phyloP scores from a whole-genome alignment of 1,284 basidiomycete species.

The Tausonia pullulans region DNA sequence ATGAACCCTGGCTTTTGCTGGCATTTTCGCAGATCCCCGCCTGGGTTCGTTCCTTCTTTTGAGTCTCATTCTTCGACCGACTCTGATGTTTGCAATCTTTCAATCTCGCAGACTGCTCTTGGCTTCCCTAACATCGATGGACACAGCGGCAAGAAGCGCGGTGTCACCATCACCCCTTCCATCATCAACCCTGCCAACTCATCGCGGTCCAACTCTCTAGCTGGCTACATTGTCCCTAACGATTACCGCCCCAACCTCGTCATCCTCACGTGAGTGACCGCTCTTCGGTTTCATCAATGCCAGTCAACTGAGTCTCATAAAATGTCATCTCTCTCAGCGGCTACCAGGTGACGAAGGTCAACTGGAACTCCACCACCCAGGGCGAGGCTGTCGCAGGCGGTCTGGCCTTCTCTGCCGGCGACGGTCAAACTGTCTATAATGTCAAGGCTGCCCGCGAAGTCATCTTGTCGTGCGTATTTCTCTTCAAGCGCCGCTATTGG shows the following conservation, averaged over 20 bases:
- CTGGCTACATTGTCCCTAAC: slow-evolving; percentile 55
- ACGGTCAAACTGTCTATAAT: slow-evolving; percentile 32
- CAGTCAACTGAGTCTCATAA: too few species aligned
- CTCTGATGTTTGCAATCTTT: too few species aligned
- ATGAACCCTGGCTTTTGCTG: too few species aligned
- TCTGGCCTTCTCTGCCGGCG: slow-evolving; percentile 43
- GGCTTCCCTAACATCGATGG: slow-evolving; percentile 4
- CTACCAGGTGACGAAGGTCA: slow-evolving; percentile 50
- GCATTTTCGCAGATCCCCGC: not conserved
- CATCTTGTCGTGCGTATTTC: slow-evolving; percentile 30
- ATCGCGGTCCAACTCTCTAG: slow-evolving; percentile 55
- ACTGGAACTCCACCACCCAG: slow-evolving; percentile 45
- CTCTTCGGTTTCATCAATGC: too few species aligned
- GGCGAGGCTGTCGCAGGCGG: slow-evolving; percentile 45
- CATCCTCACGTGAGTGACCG: slow-evolving; percentile 36
- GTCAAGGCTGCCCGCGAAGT: slow-evolving; percentile 44
- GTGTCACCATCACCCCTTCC: slow-evolving; percentile 44
- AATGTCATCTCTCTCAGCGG: slow-evolving; percentile 29
- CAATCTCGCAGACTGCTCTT: not conserved
- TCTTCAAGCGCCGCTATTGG: not conserved
- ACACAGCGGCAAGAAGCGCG: slow-evolving; percentile 18
- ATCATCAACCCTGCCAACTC: slow-evolving; percentile 53
- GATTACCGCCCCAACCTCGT: slow-evolving; percentile 48
- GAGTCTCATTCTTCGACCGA: too few species aligned
- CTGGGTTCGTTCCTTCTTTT: not conserved